Evolutionary conservation across 768 basidiomycete species (phyloP).

Genomic region (Boletus rubropictus): DNA sequence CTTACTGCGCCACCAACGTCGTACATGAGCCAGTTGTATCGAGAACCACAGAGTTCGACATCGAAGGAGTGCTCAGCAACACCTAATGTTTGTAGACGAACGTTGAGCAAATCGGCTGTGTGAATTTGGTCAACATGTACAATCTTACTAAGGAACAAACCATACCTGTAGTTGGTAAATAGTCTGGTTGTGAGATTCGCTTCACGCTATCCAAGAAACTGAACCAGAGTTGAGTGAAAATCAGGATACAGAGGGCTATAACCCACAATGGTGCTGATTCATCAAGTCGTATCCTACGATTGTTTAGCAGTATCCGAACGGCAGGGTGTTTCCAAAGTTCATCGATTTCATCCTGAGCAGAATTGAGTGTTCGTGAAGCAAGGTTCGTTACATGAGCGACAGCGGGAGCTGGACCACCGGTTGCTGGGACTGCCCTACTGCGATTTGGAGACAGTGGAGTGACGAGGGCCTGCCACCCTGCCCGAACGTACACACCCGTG

Average conservation of each 20-base stretch:
- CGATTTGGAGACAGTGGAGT: constrained; percentile 38
- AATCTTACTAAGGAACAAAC: constrained; percentile 5
- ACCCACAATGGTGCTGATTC: constrained; percentile 74
- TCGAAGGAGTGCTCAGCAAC: constrained; percentile 73
- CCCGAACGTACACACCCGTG: constrained; percentile 59
- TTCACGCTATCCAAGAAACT: constrained; percentile 67
- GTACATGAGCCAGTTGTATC: constrained; percentile 73
- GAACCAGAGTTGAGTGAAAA: constrained; percentile 4
- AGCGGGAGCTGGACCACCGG: constrained; percentile 26
- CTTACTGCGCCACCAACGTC: constrained; percentile 81
- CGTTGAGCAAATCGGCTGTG: constrained; percentile 71
- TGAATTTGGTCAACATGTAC: not conserved
- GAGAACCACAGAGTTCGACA: constrained; percentile 54
- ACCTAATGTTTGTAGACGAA: constrained; percentile 75
- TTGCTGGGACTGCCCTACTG: constrained; percentile 36
- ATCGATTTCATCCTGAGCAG: constrained; percentile 46
- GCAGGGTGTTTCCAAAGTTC: constrained; percentile 67
- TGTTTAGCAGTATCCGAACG: constrained; percentile 50
- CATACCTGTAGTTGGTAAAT: constrained; percentile 63
- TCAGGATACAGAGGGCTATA: not conserved
- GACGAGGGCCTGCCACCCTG: constrained; percentile 65
- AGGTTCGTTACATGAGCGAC: constrained; percentile 44
- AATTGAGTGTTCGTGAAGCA: constrained; percentile 50
- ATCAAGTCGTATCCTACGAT: constrained; percentile 59
- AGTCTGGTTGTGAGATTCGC: constrained; percentile 64